Conservation (phyloP, 2,329 filamentous ascomycete genomes). For the Sarocladium brachiariae region DNA sequence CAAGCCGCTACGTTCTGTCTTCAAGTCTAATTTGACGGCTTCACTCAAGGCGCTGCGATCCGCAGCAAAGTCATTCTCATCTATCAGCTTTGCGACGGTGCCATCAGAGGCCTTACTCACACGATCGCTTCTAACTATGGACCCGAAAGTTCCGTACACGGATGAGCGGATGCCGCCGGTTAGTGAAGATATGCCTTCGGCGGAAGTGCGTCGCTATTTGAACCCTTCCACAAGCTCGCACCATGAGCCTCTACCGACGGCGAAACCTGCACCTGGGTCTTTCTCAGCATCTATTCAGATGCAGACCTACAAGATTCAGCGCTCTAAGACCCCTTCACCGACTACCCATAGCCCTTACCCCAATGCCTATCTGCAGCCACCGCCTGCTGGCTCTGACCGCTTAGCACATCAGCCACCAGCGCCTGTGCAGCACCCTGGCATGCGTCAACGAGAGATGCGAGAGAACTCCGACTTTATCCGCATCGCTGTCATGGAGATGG, state of each 20-base stretch:
- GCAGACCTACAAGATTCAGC: constrained; percentile 61
- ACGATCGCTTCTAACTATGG: constrained; percentile 60
- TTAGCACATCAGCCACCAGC: constrained; percentile 25
- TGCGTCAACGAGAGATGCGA: constrained; percentile 59
- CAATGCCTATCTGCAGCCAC: constrained; percentile 15
- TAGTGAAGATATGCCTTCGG: constrained; percentile 57
- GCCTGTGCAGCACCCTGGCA: constrained; percentile 30
- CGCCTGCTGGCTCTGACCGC: constrained; percentile 19
- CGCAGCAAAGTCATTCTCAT: constrained; percentile 57
- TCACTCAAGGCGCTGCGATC: constrained; percentile 58
- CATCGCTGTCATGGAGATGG: constrained; percentile 65
- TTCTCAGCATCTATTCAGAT: constrained; percentile 65
- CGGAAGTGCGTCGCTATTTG: constrained; percentile 59
- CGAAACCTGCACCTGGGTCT: constrained; percentile 25
- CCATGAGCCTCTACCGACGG: constrained; percentile 23
- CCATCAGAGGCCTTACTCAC: constrained; percentile 62
- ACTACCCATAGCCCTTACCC: constrained; percentile 25
- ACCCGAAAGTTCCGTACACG: constrained; percentile 58
- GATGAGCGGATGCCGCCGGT: constrained; percentile 60
- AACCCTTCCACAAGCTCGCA: constrained; percentile 49
- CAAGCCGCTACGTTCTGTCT: constrained; percentile 48
- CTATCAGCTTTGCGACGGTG: constrained; percentile 55
- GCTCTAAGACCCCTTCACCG: constrained; percentile 33
- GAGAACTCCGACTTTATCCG: constrained; percentile 67
- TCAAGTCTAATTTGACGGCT: constrained; percentile 64